A percentile compares a stretch with the other conserved stretches of the same genome.
Conservation (phyloP, 768 basidiomycete genomes). For the Tephrocybe rancida region DNA sequence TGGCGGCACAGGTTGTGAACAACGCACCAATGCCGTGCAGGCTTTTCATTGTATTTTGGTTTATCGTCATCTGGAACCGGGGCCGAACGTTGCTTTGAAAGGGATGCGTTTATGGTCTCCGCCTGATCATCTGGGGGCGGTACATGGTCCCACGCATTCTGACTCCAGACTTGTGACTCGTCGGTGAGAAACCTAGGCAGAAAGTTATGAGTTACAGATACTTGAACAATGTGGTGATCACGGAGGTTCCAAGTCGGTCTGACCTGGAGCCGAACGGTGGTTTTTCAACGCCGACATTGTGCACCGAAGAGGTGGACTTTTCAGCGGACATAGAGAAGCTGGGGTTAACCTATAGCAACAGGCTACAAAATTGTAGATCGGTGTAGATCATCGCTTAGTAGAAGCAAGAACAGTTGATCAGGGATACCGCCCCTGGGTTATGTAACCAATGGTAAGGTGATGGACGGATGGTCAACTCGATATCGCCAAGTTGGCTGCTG, state of each 20-base stretch:
- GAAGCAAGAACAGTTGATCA: slow-evolving; percentile 5
- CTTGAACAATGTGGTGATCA: background rate
- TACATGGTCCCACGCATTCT: slow-evolving; percentile 94
- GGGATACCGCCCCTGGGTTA: slow-evolving; percentile 10
- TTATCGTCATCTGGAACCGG: slow-evolving; percentile 81
- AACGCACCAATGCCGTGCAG: slow-evolving; percentile 70
- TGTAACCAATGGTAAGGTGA: slow-evolving; percentile 12
- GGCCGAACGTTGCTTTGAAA: slow-evolving; percentile 67
- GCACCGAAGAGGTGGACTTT: slow-evolving; percentile 65
- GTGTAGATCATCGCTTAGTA: slow-evolving; percentile 4
- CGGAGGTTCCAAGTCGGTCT: slow-evolving; percentile 11
- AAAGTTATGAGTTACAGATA: background rate
- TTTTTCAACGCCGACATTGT: slow-evolving; percentile 52
- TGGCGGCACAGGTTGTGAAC: background rate
- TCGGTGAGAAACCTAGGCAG: slow-evolving; percentile 64
- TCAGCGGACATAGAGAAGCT: background rate
- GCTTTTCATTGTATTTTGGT: slow-evolving; percentile 69
- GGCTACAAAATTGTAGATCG: background rate
- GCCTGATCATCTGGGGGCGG: slow-evolving; percentile 81
- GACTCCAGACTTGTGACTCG: slow-evolving; percentile 76
- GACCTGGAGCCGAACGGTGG: slow-evolving; percentile 78
- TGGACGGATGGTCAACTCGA: slow-evolving; percentile 13
- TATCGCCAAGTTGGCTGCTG: slow-evolving; percentile 16
- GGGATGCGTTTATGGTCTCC: slow-evolving; percentile 67
- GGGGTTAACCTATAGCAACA: background rate